Percentiles rank a stretch among this genome's conserved stretches.
Conservation (phyloP, 23 red algal genomes). For the Chondrus crispus region DNA sequence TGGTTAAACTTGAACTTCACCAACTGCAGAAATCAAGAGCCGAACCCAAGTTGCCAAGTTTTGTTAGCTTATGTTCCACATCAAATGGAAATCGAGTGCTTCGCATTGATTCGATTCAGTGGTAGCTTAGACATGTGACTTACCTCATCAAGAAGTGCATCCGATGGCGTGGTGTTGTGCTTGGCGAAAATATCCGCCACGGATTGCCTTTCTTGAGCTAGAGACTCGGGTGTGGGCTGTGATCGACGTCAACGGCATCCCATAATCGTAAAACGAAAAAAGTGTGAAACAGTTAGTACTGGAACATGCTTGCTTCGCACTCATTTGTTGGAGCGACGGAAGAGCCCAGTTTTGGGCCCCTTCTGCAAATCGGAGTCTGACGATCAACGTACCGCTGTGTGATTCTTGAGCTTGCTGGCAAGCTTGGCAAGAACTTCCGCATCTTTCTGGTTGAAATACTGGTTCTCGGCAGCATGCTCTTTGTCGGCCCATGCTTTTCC, state of each 20-base stretch:
- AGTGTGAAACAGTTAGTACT: no score
- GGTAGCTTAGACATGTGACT: not conserved
- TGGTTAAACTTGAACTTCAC: slow-evolving; percentile 75
- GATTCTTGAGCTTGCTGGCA: slow-evolving; percentile 45
- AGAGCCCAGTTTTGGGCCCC: no score
- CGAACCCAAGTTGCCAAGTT: not conserved
- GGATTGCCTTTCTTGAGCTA: not conserved
- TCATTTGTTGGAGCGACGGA: no score
- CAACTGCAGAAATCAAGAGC: not conserved
- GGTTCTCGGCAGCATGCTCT: slow-evolving; percentile 52
- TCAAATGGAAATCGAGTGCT: no score
- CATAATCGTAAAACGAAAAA: no score
- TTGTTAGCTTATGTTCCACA: no score
- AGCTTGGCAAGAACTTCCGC: slow-evolving; percentile 50
- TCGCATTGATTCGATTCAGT: not conserved
- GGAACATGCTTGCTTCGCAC: no score
- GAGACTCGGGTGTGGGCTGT: slow-evolving; percentile 15
- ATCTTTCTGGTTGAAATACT: slow-evolving; percentile 67
- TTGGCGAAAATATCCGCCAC: slow-evolving; percentile 41
- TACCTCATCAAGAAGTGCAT: slow-evolving; percentile 59
- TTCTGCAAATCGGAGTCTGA: not conserved
- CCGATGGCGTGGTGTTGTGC: slow-evolving; percentile 22
- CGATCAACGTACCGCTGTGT: slow-evolving; percentile 33
- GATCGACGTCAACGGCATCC: not conserved
- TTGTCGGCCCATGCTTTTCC: slow-evolving; percentile 53